Percentiles rank a stretch among this genome's conserved stretches.
phyloP scores from a whole-genome alignment of 2,329 filamentous ascomycete species.

The Alternaria atra region DNA sequence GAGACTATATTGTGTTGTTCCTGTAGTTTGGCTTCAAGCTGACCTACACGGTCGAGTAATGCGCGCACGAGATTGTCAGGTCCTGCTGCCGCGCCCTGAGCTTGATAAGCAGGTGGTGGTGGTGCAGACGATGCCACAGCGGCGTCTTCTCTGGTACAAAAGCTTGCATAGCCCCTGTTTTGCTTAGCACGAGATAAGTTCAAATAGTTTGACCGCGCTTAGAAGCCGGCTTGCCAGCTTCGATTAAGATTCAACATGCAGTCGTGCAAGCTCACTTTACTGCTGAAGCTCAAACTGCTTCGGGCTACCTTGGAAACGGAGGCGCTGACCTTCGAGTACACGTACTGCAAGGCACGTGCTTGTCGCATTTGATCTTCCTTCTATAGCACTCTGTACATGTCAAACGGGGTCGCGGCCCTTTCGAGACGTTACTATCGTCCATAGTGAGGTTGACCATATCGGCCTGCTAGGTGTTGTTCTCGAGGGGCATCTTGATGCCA shows the following conservation, averaged over 20 bases:
- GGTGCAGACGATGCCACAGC: not conserved
- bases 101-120: slow-evolving; percentile 2
- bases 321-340: slow-evolving; percentile 46
- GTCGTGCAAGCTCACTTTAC: not conserved
- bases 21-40: slow-evolving; percentile 35
- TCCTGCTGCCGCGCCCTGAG: not conserved
- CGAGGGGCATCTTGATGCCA: not conserved
- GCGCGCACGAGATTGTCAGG: slow-evolving; percentile 21
- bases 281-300: not conserved
- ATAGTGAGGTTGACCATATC: slow-evolving; percentile 7
- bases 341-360: slow-evolving; percentile 53
- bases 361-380: slow-evolving; percentile 54
- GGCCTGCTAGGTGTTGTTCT: not conserved
- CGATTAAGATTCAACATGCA: not conserved
- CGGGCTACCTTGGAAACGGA: not conserved
- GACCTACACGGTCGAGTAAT: slow-evolving; percentile 35
- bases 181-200: not conserved
- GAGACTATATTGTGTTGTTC: not conserved
- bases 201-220: not conserved
- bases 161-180: slow-evolving; percentile 20
- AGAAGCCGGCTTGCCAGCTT: not conserved
- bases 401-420: slow-evolving; percentile 26
- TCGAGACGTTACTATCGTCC: slow-evolving; percentile 14
- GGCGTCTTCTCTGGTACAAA: slow-evolving; percentile 23
- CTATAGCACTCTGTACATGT: slow-evolving; percentile 45